Evolutionary conservation across 805 yeast species (phyloP).

Genomic region (Saccharomycopsis fermentans): DNA sequence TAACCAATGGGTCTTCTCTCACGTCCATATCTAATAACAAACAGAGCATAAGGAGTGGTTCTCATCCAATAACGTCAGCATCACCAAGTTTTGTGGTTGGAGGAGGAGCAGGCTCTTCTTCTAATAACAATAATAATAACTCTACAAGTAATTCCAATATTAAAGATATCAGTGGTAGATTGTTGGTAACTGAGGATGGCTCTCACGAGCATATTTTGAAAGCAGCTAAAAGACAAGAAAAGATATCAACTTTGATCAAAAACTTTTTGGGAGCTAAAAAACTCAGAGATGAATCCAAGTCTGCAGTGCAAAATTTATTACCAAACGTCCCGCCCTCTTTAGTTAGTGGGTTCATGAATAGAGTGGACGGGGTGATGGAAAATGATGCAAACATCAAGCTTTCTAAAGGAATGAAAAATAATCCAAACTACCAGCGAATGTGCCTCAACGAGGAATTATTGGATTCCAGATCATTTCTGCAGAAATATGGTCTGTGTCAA

Average conservation of each 20-base stretch:
- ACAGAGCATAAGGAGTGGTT: neutral
- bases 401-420: neutral
- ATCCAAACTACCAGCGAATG: slow-evolving; percentile 6
- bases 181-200: slow-evolving; percentile 54
- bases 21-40: slow-evolving; percentile 9
- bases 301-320: slow-evolving; percentile 62
- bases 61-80: neutral
- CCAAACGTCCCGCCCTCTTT: slow-evolving; percentile 56
- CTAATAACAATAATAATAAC: neutral
- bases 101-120: slow-evolving; percentile 3
- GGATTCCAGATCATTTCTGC: slow-evolving; percentile 55
- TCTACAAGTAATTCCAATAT: neutral
- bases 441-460: slow-evolving; percentile 16
- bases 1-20: slow-evolving; percentile 12
- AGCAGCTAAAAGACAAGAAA: slow-evolving; percentile 71
- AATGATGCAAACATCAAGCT: slow-evolving; percentile 1
- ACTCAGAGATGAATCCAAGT: slow-evolving; percentile 57
- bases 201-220: slow-evolving; percentile 71
- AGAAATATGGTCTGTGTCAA: slow-evolving; percentile 89
- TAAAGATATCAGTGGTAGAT: slow-evolving; percentile 27
- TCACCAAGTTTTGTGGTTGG: slow-evolving; percentile 9
- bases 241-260: slow-evolving; percentile 62
- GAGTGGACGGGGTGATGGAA: slow-evolving; percentile 33
- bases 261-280: slow-evolving; percentile 68
- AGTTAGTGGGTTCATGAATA: slow-evolving; percentile 56